Base-by-base conservation (phyloP, 805 yeast genomes). In the Monosporozyma unispora region DNA sequence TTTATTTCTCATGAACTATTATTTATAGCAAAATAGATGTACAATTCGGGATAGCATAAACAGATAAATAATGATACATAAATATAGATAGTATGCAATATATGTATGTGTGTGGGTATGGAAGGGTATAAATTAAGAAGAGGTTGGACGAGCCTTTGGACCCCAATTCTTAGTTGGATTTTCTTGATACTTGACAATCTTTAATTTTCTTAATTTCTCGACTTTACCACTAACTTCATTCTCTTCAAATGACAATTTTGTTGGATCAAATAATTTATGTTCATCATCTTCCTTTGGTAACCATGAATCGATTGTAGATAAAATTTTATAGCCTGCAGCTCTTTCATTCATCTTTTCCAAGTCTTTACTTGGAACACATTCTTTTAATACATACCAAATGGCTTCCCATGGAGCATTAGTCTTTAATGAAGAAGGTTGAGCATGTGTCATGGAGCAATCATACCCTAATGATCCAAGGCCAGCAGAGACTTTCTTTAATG, bases 81-180 rank as follows among this genome's bases (percentile, higher is more conserved):
- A 4, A n/a, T n/a, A n/a, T n/a, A n/a, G n/a, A n/a, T n/a, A n/a
- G n/a, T n/a, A n/a, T n/a, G n/a, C n/a, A n/a, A n/a, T n/a, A n/a
- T n/a, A n/a, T n/a, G n/a, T n/a, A n/a, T n/a, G n/a, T n/a, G n/a
- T n/a, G n/a, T n/a, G n/a, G n/a, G n/a, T n/a, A n/a, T n/a, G n/a
- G n/a, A n/a, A n/a, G n/a, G n/a, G n/a, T n/a, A 29, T 6, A 12
- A 5, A 19, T n/a, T 45, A 37, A 39, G 25, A 12, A 10, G 29
- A n/a, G 10, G 52, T 54, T 48, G 95, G 95, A 60, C 84, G 81
- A 3, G 96, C 80, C 70, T 85, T 87, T 35, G 98, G 99, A 1
- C 99, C 99, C 99, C 99, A 93, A 64, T 87, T 83, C 63, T 86
- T 87, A 0, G 88, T 78, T 14, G 99, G 99, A 61, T 90, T 91